Evolutionary conservation across 495 filamentous ascomycete species (phyloP), one percentile per base, ranked within the genome.

Genomic region (Neurospora intermedia): DNA sequence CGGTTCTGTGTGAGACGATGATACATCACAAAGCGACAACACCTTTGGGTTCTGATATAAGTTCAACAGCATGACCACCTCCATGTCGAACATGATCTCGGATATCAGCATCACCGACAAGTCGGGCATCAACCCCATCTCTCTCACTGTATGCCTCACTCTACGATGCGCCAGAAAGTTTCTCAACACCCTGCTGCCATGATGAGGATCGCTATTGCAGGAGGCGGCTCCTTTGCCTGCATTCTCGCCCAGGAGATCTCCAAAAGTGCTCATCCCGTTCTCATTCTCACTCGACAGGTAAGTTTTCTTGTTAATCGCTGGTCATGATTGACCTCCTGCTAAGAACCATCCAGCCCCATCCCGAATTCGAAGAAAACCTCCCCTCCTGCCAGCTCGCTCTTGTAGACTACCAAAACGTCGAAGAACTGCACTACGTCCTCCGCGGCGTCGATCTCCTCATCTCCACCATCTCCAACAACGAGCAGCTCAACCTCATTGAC

Each of bases 181-280:
- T 54, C 78, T 35, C 76, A 74, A 39, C 72, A 77, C 38, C 71
- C 77, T 40, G 54, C 54, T 35, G 75, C 77, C 72, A 89, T 86
- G 84, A 92, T 92, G 88, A 87, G 89, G 81, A 88, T 94, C 78
- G 91, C 90, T 72, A 88, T 94, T 74, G 91, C 90, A 70, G 91
- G 91, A 38, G 90, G 88, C 69, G 89, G 90, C 76, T 90, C 89
- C 72, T 83, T 94, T 69, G 90, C 90, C 72, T 87, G 85, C 74
- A 82, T 88, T 69, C 87, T 94, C 69, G 89, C 88, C 41, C 82
- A 85, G 66, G 85, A 87, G 74, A 80, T 93, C 71, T 82, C 87
- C 43, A 81, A 88, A 66, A 89, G 85, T 41, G 85, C 83, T 31
- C 89, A 94, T 80, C 86, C 90, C 40, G 84, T 92, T 38, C 82